These are phyloP conservation scores for Fusarium sp. DNA, from an alignment of 2,329 filamentous ascomycete species.

Conservation along the genomic window DNA sequence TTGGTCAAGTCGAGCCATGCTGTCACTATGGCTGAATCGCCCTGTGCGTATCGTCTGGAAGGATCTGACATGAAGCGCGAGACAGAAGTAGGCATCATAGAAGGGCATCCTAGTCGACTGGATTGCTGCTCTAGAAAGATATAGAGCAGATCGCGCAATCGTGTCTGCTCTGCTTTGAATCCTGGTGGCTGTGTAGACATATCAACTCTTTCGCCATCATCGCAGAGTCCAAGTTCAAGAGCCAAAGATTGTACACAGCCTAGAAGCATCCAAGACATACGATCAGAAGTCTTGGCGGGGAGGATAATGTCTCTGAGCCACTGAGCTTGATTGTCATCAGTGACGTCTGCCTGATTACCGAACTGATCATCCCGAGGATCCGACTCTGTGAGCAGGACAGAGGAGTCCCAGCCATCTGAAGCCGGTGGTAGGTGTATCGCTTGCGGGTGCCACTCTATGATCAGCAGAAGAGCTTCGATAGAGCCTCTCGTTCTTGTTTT, in stretches of 20 bases:
- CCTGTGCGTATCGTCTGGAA: not conserved
- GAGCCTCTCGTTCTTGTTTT: constrained; percentile 62
- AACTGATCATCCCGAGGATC: constrained; percentile 47
- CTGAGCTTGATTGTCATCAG: constrained; percentile 11
- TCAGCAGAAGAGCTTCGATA: constrained; percentile 63
- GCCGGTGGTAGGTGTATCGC: constrained; percentile 65
- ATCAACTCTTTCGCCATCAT: constrained; percentile 1
- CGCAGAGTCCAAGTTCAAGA: constrained; percentile 28
- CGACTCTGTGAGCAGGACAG: constrained; percentile 57
- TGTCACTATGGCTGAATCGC: not conserved
- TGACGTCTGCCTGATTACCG: constrained; percentile 17
- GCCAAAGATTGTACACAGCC: constrained; percentile 49
- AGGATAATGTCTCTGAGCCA: constrained; percentile 67
- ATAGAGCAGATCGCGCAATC: constrained; percentile 16
- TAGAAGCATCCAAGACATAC: constrained; percentile 71
- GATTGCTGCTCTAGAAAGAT: constrained; percentile 33
- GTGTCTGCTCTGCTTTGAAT: not conserved
- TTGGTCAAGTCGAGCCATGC: constrained; percentile 27
- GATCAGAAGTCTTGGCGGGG: constrained; percentile 62
- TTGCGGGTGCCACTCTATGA: constrained; percentile 69
- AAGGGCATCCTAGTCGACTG: constrained; percentile 20
- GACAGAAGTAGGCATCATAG: constrained; percentile 8
- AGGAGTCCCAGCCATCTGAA: constrained; percentile 67
- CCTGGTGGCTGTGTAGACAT: not conserved
- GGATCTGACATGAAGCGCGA: not conserved